Base-by-base conservation (phyloP, 2,329 filamentous ascomycete species). In the Penicillium sp. region DNA sequence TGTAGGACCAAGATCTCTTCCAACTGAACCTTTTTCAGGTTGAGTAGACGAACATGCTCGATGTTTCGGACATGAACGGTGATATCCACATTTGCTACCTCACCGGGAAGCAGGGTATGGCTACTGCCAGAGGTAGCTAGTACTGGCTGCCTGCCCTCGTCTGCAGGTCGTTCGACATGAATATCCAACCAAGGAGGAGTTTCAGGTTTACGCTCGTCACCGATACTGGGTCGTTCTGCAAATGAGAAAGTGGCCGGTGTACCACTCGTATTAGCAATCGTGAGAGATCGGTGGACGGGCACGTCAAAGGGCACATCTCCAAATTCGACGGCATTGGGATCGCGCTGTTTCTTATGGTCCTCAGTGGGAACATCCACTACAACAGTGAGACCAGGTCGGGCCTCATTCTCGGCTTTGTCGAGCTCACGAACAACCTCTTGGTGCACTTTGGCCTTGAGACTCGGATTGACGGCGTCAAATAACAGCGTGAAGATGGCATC, bases 371-470 rank as follows among this genome's bases (percentile, higher is more conserved):
- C 66, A 50, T 97, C 91, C 0, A 94, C 79, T 1, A 96, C 83
- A 20, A 97, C 74, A 0, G 88, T 93, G 29, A 95, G 77, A 2
- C 78, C 80, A 0, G 93, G 93, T 1, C 91, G 77, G 0, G 85
- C 81, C 67, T 97, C 91, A 47, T 97, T 97, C 62, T 97, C 91
- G 1, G 84, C 86, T 32, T 88, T 84, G 59, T 98, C 93, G 6
- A 97, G 73, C 56, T 95, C 86, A 39, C 86, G 79, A 1, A 86
- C 90, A 9, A 97, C 86, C 58, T 97, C 89, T 41, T 86, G 81
- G 47, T 95, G 86, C 0, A 97, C 75, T 47, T 81, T 84, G 1
- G 87, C 80, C 62, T 94, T 96, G 17, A 95, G 70, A 18, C 91
- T 83, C 0, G 89, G 86, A 0, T 94, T 81, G 1, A 95, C 86